These are phyloP conservation scores for Quercus cerris DNA, from an alignment of 306 rosid species.

Conservation along the genomic window DNA sequence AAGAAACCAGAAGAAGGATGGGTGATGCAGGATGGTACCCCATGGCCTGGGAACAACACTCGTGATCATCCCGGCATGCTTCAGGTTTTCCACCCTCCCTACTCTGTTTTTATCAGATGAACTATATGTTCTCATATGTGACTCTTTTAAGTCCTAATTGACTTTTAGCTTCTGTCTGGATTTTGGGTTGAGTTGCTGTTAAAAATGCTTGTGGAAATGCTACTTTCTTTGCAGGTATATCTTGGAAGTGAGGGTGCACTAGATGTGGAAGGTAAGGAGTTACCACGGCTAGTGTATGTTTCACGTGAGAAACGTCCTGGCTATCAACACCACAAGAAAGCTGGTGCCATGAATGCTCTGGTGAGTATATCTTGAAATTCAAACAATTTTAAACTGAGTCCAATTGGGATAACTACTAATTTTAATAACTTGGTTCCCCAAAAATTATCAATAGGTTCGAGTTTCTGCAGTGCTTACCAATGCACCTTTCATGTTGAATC, in stretches of 20 bases:
- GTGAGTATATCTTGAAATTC: constrained; percentile 41
- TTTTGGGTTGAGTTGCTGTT: constrained; percentile 1
- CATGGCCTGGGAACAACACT: constrained; percentile 91
- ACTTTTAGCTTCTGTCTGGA: neutral
- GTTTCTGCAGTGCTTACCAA: constrained; percentile 94
- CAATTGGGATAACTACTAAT: constrained; percentile 1
- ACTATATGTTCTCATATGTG: neutral
- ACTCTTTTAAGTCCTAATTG: neutral
- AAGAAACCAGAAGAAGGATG: constrained; percentile 98
- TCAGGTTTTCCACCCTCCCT: constrained; percentile 52
- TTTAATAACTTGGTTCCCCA: constrained; percentile 17
- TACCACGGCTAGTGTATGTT: constrained; percentile 84
- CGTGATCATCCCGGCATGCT: constrained; percentile 98
- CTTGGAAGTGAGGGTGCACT: constrained; percentile 84
- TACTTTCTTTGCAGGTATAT: constrained; percentile 51
- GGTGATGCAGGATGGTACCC: constrained; percentile 95
- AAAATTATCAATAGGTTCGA: constrained; percentile 60
- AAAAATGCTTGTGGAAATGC: constrained; percentile 15
- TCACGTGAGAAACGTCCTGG: constrained; percentile 89
- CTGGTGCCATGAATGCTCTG: constrained; percentile 95
- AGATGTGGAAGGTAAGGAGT: constrained; percentile 72
- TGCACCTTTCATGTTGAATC: constrained; percentile 91
- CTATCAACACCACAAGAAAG: constrained; percentile 78
- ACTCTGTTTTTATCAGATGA: neutral
- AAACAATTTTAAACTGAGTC: neutral